Evolutionary conservation across 148 eudicot species (phyloP), one percentile per base, ranked within the genome.

Genomic region (Rhododendron molle): DNA sequence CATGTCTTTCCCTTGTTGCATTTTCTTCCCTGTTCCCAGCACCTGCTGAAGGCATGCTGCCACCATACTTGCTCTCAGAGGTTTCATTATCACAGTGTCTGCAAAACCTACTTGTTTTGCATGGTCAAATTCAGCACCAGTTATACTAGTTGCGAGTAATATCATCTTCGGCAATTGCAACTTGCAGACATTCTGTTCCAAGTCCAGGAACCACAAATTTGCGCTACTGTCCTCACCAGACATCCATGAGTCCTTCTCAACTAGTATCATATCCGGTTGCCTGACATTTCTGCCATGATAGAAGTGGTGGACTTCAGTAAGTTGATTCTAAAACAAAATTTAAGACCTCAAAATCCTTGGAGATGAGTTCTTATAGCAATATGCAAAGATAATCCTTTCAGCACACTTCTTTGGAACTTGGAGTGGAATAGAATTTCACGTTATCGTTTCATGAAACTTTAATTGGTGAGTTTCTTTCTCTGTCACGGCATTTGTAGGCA

Each of bases 1-100:
- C 89, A 83, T 89, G 60, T 73, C 91, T 82, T 88, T 92, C 13
- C 86, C 92, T 36, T 79, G 88, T 78, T 87, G 93, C 21, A 74
- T 84, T 80, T 89, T 89, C 78, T 85, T 88, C 44, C 89, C 93
- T 20, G 83, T 87, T 83, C 92, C 93, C 58, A 93, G 65, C 28
- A 93, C 92, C 87, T 93, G 96, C 26, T 93, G 94, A 89, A 93
- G 91, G 85, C 94, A 93, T 32, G 94, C 96, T 85, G 93, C 96
- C 80, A 93, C 85, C 92, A 89, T 90, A 86, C 96, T 91, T 38
- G 96, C 92, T 81, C 96, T 87, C 80, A 93, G 88, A 32, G 96
- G 96, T 84, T 93, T 93, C 96, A 88, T 92, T 20, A 93, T 90
- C 67, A 93, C 92, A 1, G 92, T 93, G 81, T 93, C 96, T 15